Evolutionary conservation across 1,284 basidiomycete genomes (phyloP).

Genomic region (Sanghuangporus sanghuang): DNA sequence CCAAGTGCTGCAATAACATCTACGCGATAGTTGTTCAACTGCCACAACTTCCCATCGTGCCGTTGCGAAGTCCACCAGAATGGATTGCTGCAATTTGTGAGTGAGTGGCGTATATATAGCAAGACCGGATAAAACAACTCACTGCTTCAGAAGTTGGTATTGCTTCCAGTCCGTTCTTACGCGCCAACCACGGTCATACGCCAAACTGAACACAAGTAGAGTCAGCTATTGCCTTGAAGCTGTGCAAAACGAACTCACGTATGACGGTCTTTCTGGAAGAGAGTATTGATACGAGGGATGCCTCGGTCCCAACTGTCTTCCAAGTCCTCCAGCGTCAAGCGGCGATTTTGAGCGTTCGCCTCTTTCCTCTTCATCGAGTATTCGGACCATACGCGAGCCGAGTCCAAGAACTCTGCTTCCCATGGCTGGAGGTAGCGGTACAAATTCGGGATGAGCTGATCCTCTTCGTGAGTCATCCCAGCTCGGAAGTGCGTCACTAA

Average conservation of each 20-base stretch:
- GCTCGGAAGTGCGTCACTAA: conserved; percentile 91
- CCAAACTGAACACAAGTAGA: conserved; percentile 60
- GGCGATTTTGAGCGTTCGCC: conserved; percentile 94
- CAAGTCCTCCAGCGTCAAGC: conserved; percentile 93
- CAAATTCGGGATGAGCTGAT: conserved; percentile 93
- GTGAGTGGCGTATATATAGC: not conserved
- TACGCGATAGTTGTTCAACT: conserved; percentile 97
- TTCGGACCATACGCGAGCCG: conserved; percentile 98
- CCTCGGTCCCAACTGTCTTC: conserved; percentile 98
- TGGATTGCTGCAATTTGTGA: conserved; percentile 61
- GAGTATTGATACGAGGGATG: conserved; percentile 95
- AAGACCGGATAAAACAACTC: conserved; percentile 25
- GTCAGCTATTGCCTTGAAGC: conserved; percentile 15
- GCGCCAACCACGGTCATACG: conserved; percentile 98
- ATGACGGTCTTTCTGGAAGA: conserved; percentile 98
- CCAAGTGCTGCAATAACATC: conserved; percentile 99
- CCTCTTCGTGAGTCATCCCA: conserved; percentile 94
- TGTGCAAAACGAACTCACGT: conserved; percentile 50
- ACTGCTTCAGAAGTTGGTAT: conserved; percentile 91
- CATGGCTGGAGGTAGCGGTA: conserved; percentile 98
- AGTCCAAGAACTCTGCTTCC: conserved; percentile 98
- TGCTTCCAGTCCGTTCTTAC: conserved; percentile 97
- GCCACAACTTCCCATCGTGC: conserved; percentile 98
- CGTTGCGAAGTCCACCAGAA: conserved; percentile 99
- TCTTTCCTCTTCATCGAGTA: conserved; percentile 99